A percentile compares a stretch with the other conserved stretches of the same genome.
Evolutionary conservation across 2,329 filamentous ascomycete species (phyloP).

Genomic region (Neonectria hederae): DNA sequence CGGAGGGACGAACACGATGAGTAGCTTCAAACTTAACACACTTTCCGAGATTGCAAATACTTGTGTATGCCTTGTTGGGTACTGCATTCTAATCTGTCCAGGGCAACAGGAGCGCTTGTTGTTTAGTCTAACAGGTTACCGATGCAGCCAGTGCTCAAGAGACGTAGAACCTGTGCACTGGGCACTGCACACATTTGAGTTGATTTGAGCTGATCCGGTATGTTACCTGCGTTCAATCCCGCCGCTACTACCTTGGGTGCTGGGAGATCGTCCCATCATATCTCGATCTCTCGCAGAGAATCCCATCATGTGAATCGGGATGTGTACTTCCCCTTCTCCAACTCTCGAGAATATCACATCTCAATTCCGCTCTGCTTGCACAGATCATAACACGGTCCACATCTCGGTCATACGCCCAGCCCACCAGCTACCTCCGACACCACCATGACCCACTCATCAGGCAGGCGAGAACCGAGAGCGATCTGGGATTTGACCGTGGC

Average conservation of each 20-base stretch:
- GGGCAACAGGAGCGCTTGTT: background rate
- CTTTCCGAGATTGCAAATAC: background rate
- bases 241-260: background rate
- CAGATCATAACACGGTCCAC: conserved; percentile 15
- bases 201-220: too few relatives aligned
- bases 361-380: conserved; percentile 11
- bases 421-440: conserved; percentile 1
- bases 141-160: background rate
- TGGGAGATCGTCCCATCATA: conserved; percentile 14
- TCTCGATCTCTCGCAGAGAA: background rate
- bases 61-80: background rate
- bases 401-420: conserved; percentile 4
- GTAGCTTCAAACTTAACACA: background rate
- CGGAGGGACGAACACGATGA: background rate
- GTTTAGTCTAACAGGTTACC: too few relatives aligned
- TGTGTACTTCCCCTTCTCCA: conserved; percentile 2
- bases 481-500: conserved; percentile 6
- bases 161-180: background rate
- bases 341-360: conserved; percentile 17
- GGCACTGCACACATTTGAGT: too few relatives aligned
- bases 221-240: background rate
- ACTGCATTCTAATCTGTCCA: too few relatives aligned
- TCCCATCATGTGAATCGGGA: conserved; percentile 1
- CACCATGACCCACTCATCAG: conserved; percentile 3
- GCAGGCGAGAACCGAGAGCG: conserved; percentile 4